A percentile compares a stretch with the other conserved stretches of the same genome.
Evolutionary conservation across 2,329 filamentous ascomycete genomes (phyloP).

Genomic region (Phaeosphaeriaceae sp.): DNA sequence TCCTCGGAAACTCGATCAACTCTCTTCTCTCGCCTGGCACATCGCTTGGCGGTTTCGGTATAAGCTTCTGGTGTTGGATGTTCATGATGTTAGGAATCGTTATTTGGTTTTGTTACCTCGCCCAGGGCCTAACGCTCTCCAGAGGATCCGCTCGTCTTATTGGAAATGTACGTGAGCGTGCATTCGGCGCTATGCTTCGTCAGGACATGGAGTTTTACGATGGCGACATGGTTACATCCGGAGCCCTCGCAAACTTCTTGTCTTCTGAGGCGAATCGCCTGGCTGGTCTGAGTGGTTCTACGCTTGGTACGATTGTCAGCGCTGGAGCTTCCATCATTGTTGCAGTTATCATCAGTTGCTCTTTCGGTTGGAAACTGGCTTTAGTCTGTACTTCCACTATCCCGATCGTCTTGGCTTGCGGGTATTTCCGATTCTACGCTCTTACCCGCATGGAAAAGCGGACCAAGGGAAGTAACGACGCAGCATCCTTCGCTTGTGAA

Average conservation of each 20-base stretch:
- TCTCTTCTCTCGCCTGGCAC: slow-evolving; percentile 64
- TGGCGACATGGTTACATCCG: slow-evolving; percentile 85
- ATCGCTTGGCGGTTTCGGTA: slow-evolving; percentile 68
- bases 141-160: slow-evolving; percentile 64
- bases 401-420: slow-evolving; percentile 77
- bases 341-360: slow-evolving; percentile 70
- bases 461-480: slow-evolving; percentile 77
- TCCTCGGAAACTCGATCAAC: slow-evolving; percentile 88
- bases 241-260: slow-evolving; percentile 75
- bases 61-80: slow-evolving; percentile 60
- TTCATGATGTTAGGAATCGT: slow-evolving; percentile 43
- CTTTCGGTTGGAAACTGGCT: slow-evolving; percentile 86
- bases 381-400: slow-evolving; percentile 82
- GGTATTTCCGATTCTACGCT: slow-evolving; percentile 87
- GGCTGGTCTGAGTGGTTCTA: slow-evolving; percentile 85
- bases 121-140: slow-evolving; percentile 64
- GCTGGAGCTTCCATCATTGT: slow-evolving; percentile 79
- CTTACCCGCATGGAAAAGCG: slow-evolving; percentile 82
- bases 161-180: slow-evolving; percentile 78
- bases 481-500: slow-evolving; percentile 90
- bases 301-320: slow-evolving; percentile 84
- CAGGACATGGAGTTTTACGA: slow-evolving; percentile 90
- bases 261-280: slow-evolving; percentile 84
- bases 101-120: slow-evolving; percentile 34
- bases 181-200: slow-evolving; percentile 87